Conservation (phyloP, 345 rosid species). For the Murraya koenigii region DNA sequence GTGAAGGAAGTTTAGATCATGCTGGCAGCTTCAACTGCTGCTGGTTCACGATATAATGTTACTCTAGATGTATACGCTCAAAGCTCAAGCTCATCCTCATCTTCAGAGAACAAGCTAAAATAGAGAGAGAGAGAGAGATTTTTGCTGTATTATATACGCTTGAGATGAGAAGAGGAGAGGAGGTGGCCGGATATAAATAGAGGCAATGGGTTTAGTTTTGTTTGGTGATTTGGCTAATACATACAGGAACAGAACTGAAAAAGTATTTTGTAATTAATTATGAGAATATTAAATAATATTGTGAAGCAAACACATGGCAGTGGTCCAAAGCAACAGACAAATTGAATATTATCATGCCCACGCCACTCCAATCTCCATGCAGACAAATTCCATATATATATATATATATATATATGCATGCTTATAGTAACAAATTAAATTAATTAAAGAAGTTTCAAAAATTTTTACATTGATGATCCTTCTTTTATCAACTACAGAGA, state of each 20-base stretch:
- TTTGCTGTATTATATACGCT: neutral
- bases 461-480: neutral
- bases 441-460: slow-evolving; percentile 19
- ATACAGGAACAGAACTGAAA: neutral
- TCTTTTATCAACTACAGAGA: neutral
- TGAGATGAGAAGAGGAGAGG: neutral
- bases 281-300: neutral
- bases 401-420: too few relatives aligned
- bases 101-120: neutral
- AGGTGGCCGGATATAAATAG: neutral
- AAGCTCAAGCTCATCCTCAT: neutral
- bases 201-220: neutral
- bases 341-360: slow-evolving; percentile 41
- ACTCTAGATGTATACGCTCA: too few relatives aligned
- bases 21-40: slow-evolving; percentile 61
- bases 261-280: neutral
- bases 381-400: slow-evolving; percentile 14
- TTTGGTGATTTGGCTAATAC: neutral
- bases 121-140: neutral
- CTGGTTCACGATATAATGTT: slow-evolving; percentile 22
- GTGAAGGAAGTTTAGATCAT: slow-evolving; percentile 42
- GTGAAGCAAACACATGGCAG: slow-evolving; percentile 20
- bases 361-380: slow-evolving; percentile 47
- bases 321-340: slow-evolving; percentile 41
- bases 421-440: neutral